Base-by-base conservation (phyloP, 2,329 filamentous ascomycete species). In the Fusarium sp. region DNA sequence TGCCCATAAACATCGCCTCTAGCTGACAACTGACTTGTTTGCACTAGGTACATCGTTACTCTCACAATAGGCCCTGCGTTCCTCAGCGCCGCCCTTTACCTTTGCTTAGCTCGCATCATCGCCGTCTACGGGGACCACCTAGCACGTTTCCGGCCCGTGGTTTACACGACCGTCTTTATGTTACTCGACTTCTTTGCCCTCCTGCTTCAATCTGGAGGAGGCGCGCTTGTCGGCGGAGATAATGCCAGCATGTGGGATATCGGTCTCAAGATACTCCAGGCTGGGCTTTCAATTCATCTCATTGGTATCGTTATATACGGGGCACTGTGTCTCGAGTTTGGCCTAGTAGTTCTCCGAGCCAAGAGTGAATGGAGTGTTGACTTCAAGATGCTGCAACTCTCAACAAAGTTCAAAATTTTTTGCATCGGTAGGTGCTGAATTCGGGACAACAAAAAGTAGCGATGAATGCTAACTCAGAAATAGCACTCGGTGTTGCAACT, bases 61-160 rank as follows among this genome's bases (percentile, higher is more conserved):
- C 44, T 47, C 27, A 47, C 44, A n/a, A 47, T 47, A 47, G 44
- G 44, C 16, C 44, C 44, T 27, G 44, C 44, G 2, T 47, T 47
- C 44, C 44, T 47, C 27, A 47, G 44, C 15, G 44, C 44, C 8
- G 44, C 44, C 8, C 44, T 47, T 47, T 47, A 47, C 44, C 27
- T 47, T 11, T 47, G 44, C 27, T 28, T 47, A 0, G 44, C 44
- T 4, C 44, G 44, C 44, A 47, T 47, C 44, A 47, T 47, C 8
- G 30, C 44, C 44, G 44, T 47, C 8, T 47, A 47, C 15, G 44
- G 44, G 16, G 27, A 9, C 44, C 44, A 47, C 27, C 13, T 47
- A 0, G 44, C 44, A 0, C 44, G 44, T 7, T 47, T 47, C 44
- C 44, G 43, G 5, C 43, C 27, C 1, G 16, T 47, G 15, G 44